phyloP scores from a whole-genome alignment of 768 basidiomycete species.

The Guyanaporus albipodus region DNA sequence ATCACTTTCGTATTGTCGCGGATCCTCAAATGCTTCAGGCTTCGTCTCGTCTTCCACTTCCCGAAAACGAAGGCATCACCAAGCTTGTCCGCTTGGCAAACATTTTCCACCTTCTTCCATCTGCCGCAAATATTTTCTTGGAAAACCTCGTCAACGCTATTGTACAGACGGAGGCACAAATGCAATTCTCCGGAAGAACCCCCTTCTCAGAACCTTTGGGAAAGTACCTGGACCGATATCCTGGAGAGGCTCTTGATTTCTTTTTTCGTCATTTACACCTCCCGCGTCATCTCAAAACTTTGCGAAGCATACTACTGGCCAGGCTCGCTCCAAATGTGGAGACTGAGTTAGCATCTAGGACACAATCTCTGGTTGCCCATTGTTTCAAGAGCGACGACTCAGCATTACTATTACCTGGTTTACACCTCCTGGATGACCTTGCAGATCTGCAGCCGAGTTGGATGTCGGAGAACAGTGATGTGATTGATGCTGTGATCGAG shows the following conservation, averaged over 20 bases:
- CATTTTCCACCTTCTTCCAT: conserved; percentile 94
- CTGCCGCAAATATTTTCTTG: conserved; percentile 89
- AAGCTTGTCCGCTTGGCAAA: conserved; percentile 95
- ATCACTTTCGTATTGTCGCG: conserved; percentile 91
- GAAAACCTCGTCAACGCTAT: conserved; percentile 82
- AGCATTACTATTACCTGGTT: conserved; percentile 57
- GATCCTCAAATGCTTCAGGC: conserved; percentile 81
- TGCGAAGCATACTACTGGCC: conserved; percentile 79
- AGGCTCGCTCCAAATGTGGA: conserved; percentile 72
- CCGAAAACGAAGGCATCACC: conserved; percentile 87
- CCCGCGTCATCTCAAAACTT: conserved; percentile 75
- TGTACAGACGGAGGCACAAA: conserved; percentile 86
- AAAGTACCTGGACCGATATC: conserved; percentile 88
- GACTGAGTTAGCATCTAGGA: conserved; percentile 61
- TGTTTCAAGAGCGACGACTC: conserved; percentile 50
- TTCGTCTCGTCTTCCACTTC: conserved; percentile 73
- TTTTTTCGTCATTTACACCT: conserved; percentile 78
- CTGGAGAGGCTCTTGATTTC: conserved; percentile 78
- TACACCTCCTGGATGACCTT: conserved; percentile 77
- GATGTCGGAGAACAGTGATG: conserved; percentile 63
- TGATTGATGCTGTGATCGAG: conserved; percentile 65
- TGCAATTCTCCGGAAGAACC: conserved; percentile 85
- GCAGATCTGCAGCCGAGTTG: conserved; percentile 62
- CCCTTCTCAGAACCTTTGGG: conserved; percentile 93
- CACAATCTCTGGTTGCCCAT: conserved; percentile 47